phyloP scores from a whole-genome alignment of 345 rosid species.

The Heritiera littoralis region DNA sequence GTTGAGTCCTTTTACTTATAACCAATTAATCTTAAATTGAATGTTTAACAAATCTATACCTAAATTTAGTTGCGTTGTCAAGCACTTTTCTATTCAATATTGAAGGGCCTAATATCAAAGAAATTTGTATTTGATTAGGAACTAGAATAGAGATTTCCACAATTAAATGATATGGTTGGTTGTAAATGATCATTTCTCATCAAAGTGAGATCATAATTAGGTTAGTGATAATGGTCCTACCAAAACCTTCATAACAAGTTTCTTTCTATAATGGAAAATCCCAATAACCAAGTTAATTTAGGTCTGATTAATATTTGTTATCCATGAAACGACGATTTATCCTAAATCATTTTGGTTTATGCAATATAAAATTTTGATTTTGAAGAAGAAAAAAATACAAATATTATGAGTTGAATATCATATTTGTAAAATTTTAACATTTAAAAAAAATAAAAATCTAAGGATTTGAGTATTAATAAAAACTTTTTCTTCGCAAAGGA shows the following conservation, averaged over 20 bases:
- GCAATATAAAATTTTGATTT: no score
- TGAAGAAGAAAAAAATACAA: no score
- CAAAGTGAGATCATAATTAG: background rate
- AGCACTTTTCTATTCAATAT: background rate
- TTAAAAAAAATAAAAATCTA: no score
- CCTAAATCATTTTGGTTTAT: background rate
- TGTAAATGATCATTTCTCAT: background rate
- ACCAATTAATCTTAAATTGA: no score
- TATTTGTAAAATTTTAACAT: no score
- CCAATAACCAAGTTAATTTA: slow-evolving; percentile 1
- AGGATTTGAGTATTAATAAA: no score
- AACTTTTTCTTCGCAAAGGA: background rate
- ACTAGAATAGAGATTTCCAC: background rate
- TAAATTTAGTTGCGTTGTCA: background rate
- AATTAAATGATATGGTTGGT: background rate
- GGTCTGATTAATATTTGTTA: background rate
- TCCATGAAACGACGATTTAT: background rate
- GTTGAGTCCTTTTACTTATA: no score
- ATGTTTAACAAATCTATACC: no score
- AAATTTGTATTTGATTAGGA: background rate
- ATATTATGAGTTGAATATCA: no score
- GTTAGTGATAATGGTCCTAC: background rate
- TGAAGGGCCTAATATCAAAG: background rate
- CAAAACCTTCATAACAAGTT: background rate
- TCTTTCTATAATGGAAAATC: background rate